Base-by-base conservation (phyloP, 345 rosid genomes). In the Aquilaria malaccensis region DNA sequence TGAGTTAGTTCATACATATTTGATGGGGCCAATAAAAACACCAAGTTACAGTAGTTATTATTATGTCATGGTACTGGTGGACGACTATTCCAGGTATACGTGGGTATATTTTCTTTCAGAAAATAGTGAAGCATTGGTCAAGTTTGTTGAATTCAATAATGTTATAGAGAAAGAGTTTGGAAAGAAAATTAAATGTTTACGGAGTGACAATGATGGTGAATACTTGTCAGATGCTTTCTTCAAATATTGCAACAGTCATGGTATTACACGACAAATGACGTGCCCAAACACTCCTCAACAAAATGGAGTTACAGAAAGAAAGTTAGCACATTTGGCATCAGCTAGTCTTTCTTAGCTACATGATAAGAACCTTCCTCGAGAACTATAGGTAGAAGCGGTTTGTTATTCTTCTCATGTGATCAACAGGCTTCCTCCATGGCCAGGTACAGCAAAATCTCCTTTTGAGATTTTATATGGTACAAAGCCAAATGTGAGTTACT, bases 401-500 rank as follows among this genome's bases (percentile, higher is more conserved):
- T 29, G 45, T 0, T 60, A 47, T 60, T 66, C 48, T 53, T 60
- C 31, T 7, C 55, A 67, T 32, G 31, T 59, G 2, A 68, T 59
- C 13, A 67, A 73, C 30, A 1, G 50, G 3, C 0, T 69, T n/a
- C 53, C 61, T n/a, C 45, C 5, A 33, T 62, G 50, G 59, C 29
- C 1, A 52, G 45, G 61, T 45, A 63, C 4, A 49, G 0, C 22
- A 68, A 41, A 47, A 9, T 12, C 65, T 66, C 46, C 13, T 31
- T 64, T 55, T 30, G 13, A 68, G 50, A 0, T 33, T 0, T 2
- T 69, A 6, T 64, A 59, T 9, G 11, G 53, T 33, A 13, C 2
- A 29, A 73, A 60, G 46, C 60, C 13, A 2, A 56, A 59, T 65
- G 53, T 56, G 6, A 68, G 55, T 33, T 45, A 73, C 43, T 51